Evolutionary conservation across 305 asterid species (phyloP).

Genomic region (Striga hermonthica): DNA sequence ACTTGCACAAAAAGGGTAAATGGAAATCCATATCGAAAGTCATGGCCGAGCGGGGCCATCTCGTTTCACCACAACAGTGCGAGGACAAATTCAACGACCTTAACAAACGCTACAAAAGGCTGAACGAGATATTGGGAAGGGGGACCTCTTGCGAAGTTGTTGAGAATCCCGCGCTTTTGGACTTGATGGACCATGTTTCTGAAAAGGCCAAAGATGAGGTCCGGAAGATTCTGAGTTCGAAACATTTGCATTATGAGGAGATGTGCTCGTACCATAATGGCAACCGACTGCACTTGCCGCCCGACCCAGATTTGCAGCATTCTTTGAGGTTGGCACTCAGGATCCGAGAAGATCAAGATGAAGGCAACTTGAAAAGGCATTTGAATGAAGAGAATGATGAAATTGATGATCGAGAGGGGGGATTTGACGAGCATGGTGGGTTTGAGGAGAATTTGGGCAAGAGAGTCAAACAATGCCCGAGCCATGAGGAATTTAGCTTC

Average conservation of each 20-base stretch:
- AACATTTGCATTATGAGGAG: constrained; percentile 84
- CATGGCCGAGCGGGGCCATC: constrained; percentile 85
- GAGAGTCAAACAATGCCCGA: constrained; percentile 38
- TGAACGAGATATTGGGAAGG: constrained; percentile 74
- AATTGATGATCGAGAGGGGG: constrained; percentile 50
- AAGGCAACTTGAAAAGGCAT: constrained; percentile 37
- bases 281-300: constrained; percentile 73
- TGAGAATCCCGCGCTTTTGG: constrained; percentile 64
- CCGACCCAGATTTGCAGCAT: constrained; percentile 71
- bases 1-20: constrained; percentile 72
- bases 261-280: constrained; percentile 88
- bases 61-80: constrained; percentile 86
- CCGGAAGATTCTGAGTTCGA: constrained; percentile 66
- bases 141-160: constrained; percentile 85
- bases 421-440: constrained; percentile 49
- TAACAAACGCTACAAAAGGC: constrained; percentile 86
- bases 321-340: constrained; percentile 63
- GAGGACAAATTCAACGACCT: constrained; percentile 86
- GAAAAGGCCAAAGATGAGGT: constrained; percentile 79
- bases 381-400: constrained; percentile 52
- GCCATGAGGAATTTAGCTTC: constrained; percentile 32
- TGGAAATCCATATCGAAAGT: constrained; percentile 84
- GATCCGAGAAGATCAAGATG: constrained; percentile 58
- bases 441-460: constrained; percentile 36
- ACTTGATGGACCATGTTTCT: constrained; percentile 59